A percentile compares a stretch with the other conserved stretches of the same genome.
phyloP scores from a whole-genome alignment of 768 basidiomycete species.

The Termitomyces bulborhizus region DNA sequence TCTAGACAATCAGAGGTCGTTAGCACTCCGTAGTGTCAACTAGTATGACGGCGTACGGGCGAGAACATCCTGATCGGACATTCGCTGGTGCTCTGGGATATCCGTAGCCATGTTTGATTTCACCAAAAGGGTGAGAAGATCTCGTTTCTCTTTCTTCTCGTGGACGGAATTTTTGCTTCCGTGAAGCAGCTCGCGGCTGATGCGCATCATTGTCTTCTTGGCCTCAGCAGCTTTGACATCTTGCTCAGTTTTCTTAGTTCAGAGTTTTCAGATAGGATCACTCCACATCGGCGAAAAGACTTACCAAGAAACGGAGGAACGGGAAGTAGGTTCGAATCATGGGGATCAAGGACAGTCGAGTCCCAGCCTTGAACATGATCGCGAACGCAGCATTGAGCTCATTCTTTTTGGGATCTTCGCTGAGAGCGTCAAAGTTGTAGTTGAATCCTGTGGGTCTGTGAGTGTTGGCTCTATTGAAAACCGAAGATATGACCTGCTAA shows the following conservation, averaged over 20 bases:
- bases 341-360: slow-evolving; percentile 22
- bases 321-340: slow-evolving; percentile 26
- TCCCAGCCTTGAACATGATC: slow-evolving; percentile 35
- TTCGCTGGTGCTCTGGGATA: slow-evolving; percentile 14
- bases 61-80: slow-evolving; percentile 16
- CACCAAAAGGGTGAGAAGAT: slow-evolving; percentile 40
- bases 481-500: slow-evolving; percentile 43
- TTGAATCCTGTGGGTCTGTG: slow-evolving; percentile 18
- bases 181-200: slow-evolving; percentile 33
- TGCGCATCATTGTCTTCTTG: slow-evolving; percentile 29
- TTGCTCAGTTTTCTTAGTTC: slow-evolving; percentile 13
- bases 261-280: background rate
- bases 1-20: slow-evolving; percentile 21
- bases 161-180: slow-evolving; percentile 32
- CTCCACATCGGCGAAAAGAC: slow-evolving; percentile 3
- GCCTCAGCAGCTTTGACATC: slow-evolving; percentile 16
- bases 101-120: slow-evolving; percentile 51
- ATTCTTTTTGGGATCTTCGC: slow-evolving; percentile 22
- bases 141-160: slow-evolving; percentile 26
- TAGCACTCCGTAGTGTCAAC: background rate
- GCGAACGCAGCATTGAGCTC: slow-evolving; percentile 43
- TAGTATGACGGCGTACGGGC: slow-evolving; percentile 4
- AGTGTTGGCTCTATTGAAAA: slow-evolving; percentile 17
- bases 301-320: slow-evolving; percentile 25
- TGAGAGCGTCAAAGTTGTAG: slow-evolving; percentile 21